phyloP scores from a whole-genome alignment of 2,329 filamentous ascomycete species.

The Leptosphaerulina australis region DNA sequence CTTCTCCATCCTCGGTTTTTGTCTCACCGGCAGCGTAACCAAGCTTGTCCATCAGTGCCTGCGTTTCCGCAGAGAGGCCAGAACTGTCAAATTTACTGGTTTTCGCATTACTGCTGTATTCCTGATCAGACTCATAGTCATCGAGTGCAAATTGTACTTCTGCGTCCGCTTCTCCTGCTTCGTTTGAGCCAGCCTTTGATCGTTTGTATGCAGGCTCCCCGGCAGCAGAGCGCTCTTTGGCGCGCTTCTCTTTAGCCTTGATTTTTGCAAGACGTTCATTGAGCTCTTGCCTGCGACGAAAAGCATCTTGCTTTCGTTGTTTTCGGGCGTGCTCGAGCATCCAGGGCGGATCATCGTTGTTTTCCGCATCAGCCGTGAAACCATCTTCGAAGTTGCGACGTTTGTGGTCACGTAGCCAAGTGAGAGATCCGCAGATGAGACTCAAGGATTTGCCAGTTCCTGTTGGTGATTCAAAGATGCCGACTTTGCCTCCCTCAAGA shows the following conservation, averaged over 20 bases:
- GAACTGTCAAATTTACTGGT: conserved; percentile 36
- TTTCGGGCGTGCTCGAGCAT: conserved; percentile 77
- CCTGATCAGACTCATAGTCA: conserved; percentile 71
- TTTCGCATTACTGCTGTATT: conserved; percentile 43
- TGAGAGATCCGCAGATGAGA: conserved; percentile 84
- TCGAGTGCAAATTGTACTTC: conserved; percentile 77
- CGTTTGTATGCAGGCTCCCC: conserved; percentile 58
- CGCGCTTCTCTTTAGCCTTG: conserved; percentile 66
- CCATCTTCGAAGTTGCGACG: conserved; percentile 62
- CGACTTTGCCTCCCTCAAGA: conserved; percentile 78
- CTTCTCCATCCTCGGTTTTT: conserved; percentile 56
- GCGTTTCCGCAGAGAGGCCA: conserved; percentile 75
- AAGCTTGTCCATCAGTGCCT: conserved; percentile 71
- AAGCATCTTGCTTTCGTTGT: conserved; percentile 70
- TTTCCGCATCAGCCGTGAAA: conserved; percentile 54
- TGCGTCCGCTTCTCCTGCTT: conserved; percentile 38
- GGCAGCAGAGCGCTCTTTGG: conserved; percentile 58
- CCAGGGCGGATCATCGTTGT: conserved; percentile 80
- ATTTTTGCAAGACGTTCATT: conserved; percentile 72
- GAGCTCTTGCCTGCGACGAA: conserved; percentile 71
- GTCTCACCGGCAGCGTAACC: conserved; percentile 43
- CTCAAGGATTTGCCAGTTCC: conserved; percentile 92
- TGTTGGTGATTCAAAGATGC: conserved; percentile 92
- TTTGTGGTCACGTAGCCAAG: conserved; percentile 88
- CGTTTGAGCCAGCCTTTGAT: conserved; percentile 28